These are phyloP conservation scores for Rhododendron vialii DNA, from an alignment of 148 eudicot species.

Conservation along the genomic window DNA sequence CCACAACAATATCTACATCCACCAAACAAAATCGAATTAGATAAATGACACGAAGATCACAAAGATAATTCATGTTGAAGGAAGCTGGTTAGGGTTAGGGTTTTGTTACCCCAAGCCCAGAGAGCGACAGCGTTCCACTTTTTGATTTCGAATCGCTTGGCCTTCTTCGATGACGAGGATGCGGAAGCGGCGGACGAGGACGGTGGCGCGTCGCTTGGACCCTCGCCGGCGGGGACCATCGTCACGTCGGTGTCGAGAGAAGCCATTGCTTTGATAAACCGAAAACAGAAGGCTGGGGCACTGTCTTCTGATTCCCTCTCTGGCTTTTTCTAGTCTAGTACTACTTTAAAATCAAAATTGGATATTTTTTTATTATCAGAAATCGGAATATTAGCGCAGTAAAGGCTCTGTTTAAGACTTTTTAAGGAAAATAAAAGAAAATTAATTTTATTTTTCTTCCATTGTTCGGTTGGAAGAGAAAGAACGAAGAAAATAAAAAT, in stretches of 20 bases:
- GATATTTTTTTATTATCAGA: too few relatives aligned
- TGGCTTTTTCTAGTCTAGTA: too few relatives aligned
- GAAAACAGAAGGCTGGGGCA: not conserved
- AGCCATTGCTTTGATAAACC: slow-evolving; percentile 19
- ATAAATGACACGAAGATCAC: not conserved
- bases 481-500: too few relatives aligned
- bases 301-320: not conserved
- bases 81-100: not conserved
- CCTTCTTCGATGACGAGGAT: slow-evolving; percentile 38
- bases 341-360: too few relatives aligned
- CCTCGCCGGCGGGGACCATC: slow-evolving; percentile 49
- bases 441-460: too few relatives aligned
- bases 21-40: not conserved
- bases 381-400: too few relatives aligned
- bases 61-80: not conserved
- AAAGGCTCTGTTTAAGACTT: too few relatives aligned
- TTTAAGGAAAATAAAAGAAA: too few relatives aligned
- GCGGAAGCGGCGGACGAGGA: slow-evolving; percentile 23
- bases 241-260: slow-evolving; percentile 41
- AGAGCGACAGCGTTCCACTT: slow-evolving; percentile 97
- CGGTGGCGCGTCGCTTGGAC: slow-evolving; percentile 21
- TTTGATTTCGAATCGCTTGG: slow-evolving; percentile 86
- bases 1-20: slow-evolving; percentile 75
- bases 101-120: slow-evolving; percentile 86
- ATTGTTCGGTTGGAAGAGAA: too few relatives aligned